Evolutionary conservation across 371 early-diverging fungal species (phyloP).

Genomic region (Chytridium lagenaria): DNA sequence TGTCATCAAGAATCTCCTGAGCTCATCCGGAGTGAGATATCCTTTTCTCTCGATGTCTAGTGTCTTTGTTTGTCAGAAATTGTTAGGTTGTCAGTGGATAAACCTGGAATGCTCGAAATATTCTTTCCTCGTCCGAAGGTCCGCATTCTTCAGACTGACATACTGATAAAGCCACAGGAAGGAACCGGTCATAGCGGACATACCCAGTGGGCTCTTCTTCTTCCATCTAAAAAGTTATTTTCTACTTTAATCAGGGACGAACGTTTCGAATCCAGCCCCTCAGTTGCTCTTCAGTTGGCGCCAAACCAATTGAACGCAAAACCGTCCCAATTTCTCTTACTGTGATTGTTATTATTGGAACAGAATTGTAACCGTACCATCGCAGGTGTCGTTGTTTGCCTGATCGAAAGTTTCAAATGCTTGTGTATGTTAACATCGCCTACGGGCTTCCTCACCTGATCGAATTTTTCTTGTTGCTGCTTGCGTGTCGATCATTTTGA

Average conservation of each 20-base stretch:
- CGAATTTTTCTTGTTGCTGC: not conserved
- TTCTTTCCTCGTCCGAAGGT: too few species aligned
- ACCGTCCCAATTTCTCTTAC: constrained; percentile 56
- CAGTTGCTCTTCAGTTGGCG: constrained; percentile 53
- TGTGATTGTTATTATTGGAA: not conserved
- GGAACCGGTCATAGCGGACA: constrained; percentile 27
- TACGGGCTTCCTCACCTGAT: not conserved
- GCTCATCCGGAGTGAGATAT: constrained; percentile 60
- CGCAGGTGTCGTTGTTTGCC: constrained; percentile 50
- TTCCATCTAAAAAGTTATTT: constrained; percentile 46
- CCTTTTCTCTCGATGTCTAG: constrained; percentile 53
- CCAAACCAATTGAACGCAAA: constrained; percentile 49
- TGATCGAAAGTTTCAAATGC: constrained; percentile 56
- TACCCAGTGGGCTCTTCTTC: constrained; percentile 55
- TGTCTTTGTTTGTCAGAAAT: constrained; percentile 29
- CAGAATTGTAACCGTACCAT: constrained; percentile 50
- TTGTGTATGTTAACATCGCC: not conserved
- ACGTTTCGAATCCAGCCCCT: constrained; percentile 49
- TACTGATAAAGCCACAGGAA: too few species aligned
- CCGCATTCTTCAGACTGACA: too few species aligned
- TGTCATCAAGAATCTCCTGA: constrained; percentile 57
- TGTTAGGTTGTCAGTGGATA: too few species aligned
- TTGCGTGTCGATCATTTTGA: not conserved
- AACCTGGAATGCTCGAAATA: too few species aligned
- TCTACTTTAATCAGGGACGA: not conserved